A percentile compares a stretch with the other conserved stretches of the same genome.
Evolutionary conservation across 139 green algal genomes (phyloP).

Genomic region (Pedinophyceae sp.): DNA sequence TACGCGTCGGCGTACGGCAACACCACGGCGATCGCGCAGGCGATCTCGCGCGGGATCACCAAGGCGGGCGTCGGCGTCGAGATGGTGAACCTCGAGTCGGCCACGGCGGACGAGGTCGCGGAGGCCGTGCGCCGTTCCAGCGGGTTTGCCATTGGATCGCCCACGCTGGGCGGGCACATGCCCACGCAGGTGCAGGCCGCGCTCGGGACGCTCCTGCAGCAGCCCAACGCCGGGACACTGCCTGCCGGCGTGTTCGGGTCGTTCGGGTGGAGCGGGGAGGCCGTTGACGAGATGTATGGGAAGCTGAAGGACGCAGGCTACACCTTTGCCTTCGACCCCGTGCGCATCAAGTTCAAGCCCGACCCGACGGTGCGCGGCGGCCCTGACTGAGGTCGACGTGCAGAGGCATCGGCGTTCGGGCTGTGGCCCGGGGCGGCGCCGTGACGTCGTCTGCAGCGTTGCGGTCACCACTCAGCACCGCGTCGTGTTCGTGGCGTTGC

Average conservation of each 20-base stretch:
- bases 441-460: no score
- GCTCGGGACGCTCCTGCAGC: constrained; percentile 64
- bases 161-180: constrained; percentile 91
- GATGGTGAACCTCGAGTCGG: constrained; percentile 80
- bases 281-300: constrained; percentile 63
- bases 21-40: constrained; percentile 80
- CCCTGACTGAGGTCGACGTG: no score
- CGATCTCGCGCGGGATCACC: constrained; percentile 59
- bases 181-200: constrained; percentile 66
- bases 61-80: constrained; percentile 75
- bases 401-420: no score
- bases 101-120: constrained; percentile 43
- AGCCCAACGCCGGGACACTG: constrained; percentile 32
- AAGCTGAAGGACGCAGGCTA: constrained; percentile 70
- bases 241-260: constrained; percentile 88
- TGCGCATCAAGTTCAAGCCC: constrained; percentile 88
- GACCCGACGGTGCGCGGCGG: constrained; percentile 56
- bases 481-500: no score
- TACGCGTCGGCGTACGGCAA: constrained; percentile 93
- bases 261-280: constrained; percentile 91
- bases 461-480: no score
- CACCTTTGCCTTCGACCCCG: constrained; percentile 65
- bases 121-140: constrained; percentile 27
- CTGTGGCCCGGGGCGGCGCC: no score
- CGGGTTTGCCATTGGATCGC: constrained; percentile 80